Evolutionary conservation across 202 grass and related monocot species (phyloP), one percentile per base, ranked within the genome.

Genomic region (Musa balbisiana): DNA sequence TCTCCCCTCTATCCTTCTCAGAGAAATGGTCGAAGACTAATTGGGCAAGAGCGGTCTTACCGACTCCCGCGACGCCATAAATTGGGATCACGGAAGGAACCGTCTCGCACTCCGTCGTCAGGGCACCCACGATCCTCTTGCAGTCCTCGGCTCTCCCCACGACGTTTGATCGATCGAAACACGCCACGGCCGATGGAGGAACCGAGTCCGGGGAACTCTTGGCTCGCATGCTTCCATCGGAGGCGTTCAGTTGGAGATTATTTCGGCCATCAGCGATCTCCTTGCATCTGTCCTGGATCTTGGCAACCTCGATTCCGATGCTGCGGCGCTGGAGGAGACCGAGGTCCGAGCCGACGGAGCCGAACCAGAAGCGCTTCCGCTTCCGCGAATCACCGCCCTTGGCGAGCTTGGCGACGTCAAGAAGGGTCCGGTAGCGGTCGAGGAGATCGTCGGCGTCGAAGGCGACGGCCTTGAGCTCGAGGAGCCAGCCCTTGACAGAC

Each of bases 21-120:
- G 23, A 11, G 24, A 67, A 67, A 67, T 67, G 24, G 0, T 69
- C 10, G 51, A 78, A 82, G 63, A 64, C 74, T 20, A 17, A 78
- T 62, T 24, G 59, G 17, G 79, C 84, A 26, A 85, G 84, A 13
- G 67, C 71, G 9, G 84, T 82, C 74, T 85, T 85, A 72, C 84
- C 84, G 2, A 81, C 78, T 53, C 84, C 79, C 0, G 73, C 67
- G 20, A 26, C 68, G 62, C 84, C 84, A 56, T 20, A 56, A 33
- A 85, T 82, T 26, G 84, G 55, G 66, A 85, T 17, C 4, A 85
- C 74, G 10, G 74, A 64, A 56, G 74, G 50, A 20, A 0, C 0
- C n/a, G 2, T 49, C 19, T n/a, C 67, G 20, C 53, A 17, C 1
- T 12, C 19, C 1, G 9, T 15, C 26, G 49, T 65, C 50, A 86